Percentiles rank a stretch among this genome's conserved stretches.
Conservation (phyloP, 345 rosid genomes). For the Eucalyptus viminalis region DNA sequence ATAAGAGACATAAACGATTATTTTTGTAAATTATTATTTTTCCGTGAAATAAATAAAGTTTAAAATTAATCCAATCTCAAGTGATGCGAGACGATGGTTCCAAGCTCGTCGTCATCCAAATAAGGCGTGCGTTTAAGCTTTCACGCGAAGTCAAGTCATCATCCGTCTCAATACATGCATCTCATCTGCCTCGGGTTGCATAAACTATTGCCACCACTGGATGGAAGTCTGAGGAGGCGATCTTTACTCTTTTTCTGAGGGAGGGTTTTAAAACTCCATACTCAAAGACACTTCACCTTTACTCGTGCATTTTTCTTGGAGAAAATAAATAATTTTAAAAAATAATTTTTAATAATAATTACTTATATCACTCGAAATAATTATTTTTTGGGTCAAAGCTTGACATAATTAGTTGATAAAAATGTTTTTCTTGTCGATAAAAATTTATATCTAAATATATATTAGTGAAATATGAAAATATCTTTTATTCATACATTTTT, state of each 20-base stretch:
- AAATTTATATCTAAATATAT: background rate
- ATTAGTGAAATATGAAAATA: background rate
- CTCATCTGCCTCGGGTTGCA: background rate
- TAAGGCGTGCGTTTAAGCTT: background rate
- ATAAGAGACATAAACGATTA: background rate
- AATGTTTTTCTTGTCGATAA: background rate
- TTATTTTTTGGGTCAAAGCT: background rate
- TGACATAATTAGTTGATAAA: background rate
- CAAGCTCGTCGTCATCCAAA: background rate
- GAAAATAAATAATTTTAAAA: background rate
- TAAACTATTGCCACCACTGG: background rate
- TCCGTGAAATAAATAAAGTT: fast-evolving
- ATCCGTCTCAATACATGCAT: background rate
- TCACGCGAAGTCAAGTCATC: background rate
- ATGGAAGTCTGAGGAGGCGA: background rate
- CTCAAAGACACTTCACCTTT: background rate
- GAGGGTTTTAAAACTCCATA: background rate
- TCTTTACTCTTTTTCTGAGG: background rate
- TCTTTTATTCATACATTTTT: background rate
- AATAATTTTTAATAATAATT: background rate
- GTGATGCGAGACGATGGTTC: background rate
- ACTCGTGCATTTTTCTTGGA: background rate
- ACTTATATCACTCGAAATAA: background rate
- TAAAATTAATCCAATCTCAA: background rate
- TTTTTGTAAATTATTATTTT: background rate